These are phyloP conservation scores for Biscogniauxia marginata DNA, from an alignment of 2,329 filamentous ascomycete genomes.

Conservation along the genomic window DNA sequence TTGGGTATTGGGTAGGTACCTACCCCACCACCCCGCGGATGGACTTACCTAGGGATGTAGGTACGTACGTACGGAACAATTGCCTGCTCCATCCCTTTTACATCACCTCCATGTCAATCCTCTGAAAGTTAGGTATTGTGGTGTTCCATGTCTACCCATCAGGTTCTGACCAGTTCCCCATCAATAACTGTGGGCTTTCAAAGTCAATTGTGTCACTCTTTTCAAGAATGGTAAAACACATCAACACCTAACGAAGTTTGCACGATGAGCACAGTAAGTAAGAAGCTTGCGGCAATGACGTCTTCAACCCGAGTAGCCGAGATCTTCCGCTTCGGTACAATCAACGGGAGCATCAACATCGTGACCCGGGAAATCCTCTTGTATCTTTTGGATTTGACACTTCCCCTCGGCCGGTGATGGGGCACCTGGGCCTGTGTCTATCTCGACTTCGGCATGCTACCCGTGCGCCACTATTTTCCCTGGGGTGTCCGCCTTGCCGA, in stretches of 20 bases:
- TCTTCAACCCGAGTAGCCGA: constrained; percentile 27
- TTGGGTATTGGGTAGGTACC: too few species aligned
- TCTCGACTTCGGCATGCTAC: constrained; percentile 3
- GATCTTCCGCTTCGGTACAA: constrained; percentile 31
- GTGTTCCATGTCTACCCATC: not conserved
- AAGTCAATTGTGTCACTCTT: too few species aligned
- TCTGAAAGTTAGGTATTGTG: not conserved
- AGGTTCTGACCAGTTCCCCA: too few species aligned
- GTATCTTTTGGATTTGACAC: constrained; percentile 14
- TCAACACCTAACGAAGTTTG: too few species aligned
- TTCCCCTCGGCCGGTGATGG: constrained; percentile 24
- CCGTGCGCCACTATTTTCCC: constrained; percentile 3
- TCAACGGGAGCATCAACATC: constrained; percentile 15
- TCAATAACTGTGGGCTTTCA: too few species aligned
- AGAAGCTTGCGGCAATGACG: constrained; percentile 14
- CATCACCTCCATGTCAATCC: not conserved
- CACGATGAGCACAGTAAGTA: not conserved
- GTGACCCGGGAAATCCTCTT: constrained; percentile 37
- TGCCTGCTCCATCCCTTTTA: not conserved
- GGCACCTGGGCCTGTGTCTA: not conserved
- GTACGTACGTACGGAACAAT: too few species aligned
- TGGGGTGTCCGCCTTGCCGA: constrained; percentile 16
- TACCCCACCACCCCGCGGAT: not conserved
- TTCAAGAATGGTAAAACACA: too few species aligned
- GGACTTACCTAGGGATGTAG: too few species aligned